These are phyloP conservation scores for Mucor saturninus DNA, from an alignment of 371 early-diverging fungal species.

Conservation along the genomic window DNA sequence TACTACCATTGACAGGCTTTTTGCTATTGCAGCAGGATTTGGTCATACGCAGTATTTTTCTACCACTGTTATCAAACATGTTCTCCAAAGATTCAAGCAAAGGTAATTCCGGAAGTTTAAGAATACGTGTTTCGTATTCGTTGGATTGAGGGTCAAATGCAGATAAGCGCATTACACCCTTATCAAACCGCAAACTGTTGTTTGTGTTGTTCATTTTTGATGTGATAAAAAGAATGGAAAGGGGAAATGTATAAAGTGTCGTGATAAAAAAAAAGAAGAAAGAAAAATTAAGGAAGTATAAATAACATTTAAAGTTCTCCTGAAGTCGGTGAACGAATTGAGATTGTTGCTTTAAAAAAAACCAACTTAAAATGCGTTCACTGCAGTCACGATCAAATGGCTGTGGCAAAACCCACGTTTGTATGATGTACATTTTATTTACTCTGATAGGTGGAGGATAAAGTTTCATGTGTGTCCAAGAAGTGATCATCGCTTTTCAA, in stretches of 20 bases:
- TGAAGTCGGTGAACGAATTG: too few species aligned
- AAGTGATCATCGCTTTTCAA: background rate
- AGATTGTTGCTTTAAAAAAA: too few species aligned
- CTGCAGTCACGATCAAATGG: too few species aligned
- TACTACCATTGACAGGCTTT: background rate
- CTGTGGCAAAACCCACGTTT: too few species aligned
- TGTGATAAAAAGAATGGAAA: background rate
- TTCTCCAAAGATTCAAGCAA: constrained; percentile 38
- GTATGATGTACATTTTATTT: too few species aligned
- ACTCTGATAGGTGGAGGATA: background rate
- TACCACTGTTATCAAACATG: constrained; percentile 18
- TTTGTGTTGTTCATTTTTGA: background rate
- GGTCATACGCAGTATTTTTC: constrained; percentile 11
- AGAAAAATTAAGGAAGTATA: background rate
- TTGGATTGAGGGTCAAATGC: constrained; percentile 37
- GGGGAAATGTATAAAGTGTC: background rate
- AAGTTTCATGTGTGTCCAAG: background rate
- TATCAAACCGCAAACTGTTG: constrained; percentile 26
- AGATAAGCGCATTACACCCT: constrained; percentile 40
- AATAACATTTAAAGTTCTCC: too few species aligned
- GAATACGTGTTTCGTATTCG: constrained; percentile 30
- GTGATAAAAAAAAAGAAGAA: background rate
- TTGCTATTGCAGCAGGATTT: constrained; percentile 16
- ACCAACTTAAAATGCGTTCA: too few species aligned
- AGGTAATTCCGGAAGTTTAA: constrained; percentile 32